These are phyloP conservation scores for Smittium mucronatum DNA, from an alignment of 371 early-diverging fungal species.

Conservation along the genomic window DNA sequence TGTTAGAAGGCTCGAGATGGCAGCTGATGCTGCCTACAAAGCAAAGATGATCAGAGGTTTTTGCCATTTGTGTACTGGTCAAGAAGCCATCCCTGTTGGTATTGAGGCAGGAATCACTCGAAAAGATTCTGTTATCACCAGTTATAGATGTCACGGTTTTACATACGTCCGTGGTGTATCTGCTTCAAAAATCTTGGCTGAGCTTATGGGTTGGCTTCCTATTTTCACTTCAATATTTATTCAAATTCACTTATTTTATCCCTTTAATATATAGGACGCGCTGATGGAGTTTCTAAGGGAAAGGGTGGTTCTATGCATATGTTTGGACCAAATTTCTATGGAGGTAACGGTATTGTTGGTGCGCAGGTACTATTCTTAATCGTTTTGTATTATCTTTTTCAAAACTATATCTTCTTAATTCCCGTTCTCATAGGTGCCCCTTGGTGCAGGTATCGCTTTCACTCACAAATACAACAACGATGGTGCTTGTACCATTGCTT, in stretches of 20 bases:
- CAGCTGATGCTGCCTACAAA: constrained; percentile 91
- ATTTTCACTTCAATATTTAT: background rate
- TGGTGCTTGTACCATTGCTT: constrained; percentile 68
- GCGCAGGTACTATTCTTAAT: constrained; percentile 51
- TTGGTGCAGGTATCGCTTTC: constrained; percentile 95
- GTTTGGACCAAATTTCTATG: constrained; percentile 93
- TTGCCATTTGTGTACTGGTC: constrained; percentile 98
- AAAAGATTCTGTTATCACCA: constrained; percentile 91
- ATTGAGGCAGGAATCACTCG: constrained; percentile 78
- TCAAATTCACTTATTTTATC: background rate
- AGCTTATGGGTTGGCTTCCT: constrained; percentile 46
- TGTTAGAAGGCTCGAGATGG: constrained; percentile 89
- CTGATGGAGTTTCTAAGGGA: constrained; percentile 85
- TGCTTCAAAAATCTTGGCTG: constrained; percentile 62
- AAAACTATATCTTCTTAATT: background rate
- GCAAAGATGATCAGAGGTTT: constrained; percentile 95
- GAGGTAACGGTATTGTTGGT: constrained; percentile 99
- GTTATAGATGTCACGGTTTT: constrained; percentile 99
- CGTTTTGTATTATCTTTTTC: background rate
- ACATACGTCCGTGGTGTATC: constrained; percentile 82
- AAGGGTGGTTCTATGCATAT: constrained; percentile 99
- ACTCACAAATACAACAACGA: constrained; percentile 82
- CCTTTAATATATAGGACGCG: constrained; percentile 25
- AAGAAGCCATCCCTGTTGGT: constrained; percentile 96
- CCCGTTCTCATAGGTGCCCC: constrained; percentile 41